phyloP scores from a whole-genome alignment of 768 basidiomycete species.

The Boletus sensibilis region DNA sequence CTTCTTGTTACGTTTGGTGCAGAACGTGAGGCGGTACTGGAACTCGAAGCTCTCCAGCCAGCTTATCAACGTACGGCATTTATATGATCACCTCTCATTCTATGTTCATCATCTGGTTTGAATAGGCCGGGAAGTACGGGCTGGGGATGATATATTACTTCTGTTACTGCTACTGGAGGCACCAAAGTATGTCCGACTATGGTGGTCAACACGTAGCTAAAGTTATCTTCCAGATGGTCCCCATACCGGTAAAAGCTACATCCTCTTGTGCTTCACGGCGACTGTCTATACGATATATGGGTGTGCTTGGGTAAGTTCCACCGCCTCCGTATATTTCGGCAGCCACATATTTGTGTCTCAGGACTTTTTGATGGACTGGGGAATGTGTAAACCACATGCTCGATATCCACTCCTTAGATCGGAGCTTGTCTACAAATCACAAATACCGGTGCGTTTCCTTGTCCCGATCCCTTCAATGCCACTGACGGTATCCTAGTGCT shows the following conservation, averaged over 20 bases:
- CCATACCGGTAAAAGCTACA: conserved; percentile 49
- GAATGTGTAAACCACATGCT: conserved; percentile 59
- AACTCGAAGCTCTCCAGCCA: conserved; percentile 77
- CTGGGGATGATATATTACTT: conserved; percentile 62
- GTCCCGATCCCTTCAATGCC: background rate
- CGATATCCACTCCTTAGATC: conserved; percentile 63
- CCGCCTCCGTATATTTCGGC: background rate
- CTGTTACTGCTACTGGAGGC: conserved; percentile 78
- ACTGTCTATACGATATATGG: conserved; percentile 68
- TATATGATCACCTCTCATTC: background rate
- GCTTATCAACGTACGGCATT: conserved; percentile 73
- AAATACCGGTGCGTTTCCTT: conserved; percentile 48
- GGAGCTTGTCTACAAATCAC: conserved; percentile 70
- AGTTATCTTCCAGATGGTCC: conserved; percentile 28
- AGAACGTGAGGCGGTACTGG: conserved; percentile 82
- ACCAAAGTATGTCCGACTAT: conserved; percentile 42
- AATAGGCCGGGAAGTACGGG: conserved; percentile 82
- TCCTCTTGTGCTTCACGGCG: conserved; percentile 65
- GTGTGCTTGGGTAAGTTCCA: conserved; percentile 67
- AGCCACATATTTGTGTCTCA: conserved; percentile 26
- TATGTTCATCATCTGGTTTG: background rate
- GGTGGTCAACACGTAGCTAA: background rate
- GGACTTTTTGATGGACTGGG: conserved; percentile 95
- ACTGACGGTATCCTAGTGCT: conserved; percentile 44
- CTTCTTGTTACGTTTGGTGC: conserved; percentile 72